Percentiles rank a stretch among this genome's conserved stretches.
Conservation (phyloP, 345 rosid genomes). For the Jatropha curcas region DNA sequence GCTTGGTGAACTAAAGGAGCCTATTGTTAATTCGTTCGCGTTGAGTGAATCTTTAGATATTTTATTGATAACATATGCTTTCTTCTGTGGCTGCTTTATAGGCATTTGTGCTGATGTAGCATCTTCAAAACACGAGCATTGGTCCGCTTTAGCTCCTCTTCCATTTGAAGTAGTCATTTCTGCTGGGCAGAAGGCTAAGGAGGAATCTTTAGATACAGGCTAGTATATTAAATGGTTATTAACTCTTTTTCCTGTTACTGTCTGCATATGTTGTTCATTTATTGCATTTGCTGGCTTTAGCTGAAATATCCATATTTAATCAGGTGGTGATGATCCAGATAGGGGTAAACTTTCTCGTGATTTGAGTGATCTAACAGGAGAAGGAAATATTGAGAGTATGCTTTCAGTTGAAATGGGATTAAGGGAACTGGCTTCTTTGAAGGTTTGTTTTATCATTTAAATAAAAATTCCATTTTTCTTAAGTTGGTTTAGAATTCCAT, state of each 20-base stretch:
- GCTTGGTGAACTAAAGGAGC: neutral
- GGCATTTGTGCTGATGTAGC: conserved; percentile 93
- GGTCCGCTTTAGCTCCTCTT: conserved; percentile 98
- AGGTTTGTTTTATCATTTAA: conserved; percentile 47
- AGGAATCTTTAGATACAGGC: conserved; percentile 65
- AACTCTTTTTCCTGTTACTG: conserved; percentile 4
- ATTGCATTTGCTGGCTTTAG: conserved; percentile 1
- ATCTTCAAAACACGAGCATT: conserved; percentile 67
- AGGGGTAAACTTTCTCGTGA: conserved; percentile 54
- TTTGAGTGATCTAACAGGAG: conserved; percentile 80
- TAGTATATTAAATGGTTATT: conserved; percentile 30
- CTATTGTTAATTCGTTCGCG: too few relatives aligned
- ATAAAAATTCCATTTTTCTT: neutral
- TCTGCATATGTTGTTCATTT: neutral
- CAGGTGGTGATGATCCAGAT: conserved; percentile 60
- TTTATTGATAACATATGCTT: conserved; percentile 11
- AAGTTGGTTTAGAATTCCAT: conserved; percentile 4
- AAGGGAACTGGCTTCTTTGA: conserved; percentile 83
- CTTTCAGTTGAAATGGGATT: conserved; percentile 98
- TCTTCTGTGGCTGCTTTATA: conserved; percentile 30
- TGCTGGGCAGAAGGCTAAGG: conserved; percentile 96
- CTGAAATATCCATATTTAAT: conserved; percentile 16
- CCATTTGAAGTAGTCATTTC: conserved; percentile 94
- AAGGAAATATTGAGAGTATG: conserved; percentile 98
- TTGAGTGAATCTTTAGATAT: neutral